phyloP scores from a whole-genome alignment of 352 stramenopile genomes.

The Phytophthora tentaculata region DNA sequence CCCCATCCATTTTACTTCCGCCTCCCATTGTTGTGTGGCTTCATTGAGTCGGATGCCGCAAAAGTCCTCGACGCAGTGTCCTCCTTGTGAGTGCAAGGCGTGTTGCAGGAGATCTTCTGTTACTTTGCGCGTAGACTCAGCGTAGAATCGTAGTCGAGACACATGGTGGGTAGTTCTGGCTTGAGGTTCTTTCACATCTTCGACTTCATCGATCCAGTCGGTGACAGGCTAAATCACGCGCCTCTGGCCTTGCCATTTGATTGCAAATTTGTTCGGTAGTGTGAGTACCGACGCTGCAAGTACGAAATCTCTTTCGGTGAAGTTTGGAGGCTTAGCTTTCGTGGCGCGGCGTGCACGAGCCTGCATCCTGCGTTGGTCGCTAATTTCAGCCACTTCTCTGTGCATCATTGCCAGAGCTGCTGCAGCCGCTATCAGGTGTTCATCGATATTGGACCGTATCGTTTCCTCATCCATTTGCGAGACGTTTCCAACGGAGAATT shows the following conservation, averaged over 20 bases:
- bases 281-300: background rate
- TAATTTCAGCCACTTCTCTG: background rate
- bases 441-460: background rate
- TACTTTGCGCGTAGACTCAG: background rate
- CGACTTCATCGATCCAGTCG: background rate
- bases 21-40: background rate
- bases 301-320: constrained; percentile 8
- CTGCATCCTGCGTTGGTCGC: background rate
- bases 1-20: constrained; percentile 1
- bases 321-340: background rate
- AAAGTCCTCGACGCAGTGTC: background rate
- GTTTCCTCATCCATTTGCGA: background rate
- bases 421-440: background rate
- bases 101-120: constrained; percentile 8
- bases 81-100: constrained; percentile 2
- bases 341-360: background rate
- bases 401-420: background rate
- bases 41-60: background rate
- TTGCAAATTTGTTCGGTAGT: background rate
- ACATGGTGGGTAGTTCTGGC: constrained; percentile 6
- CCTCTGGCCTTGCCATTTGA: constrained; percentile 8
- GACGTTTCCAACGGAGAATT: background rate
- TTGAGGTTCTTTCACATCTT: background rate
- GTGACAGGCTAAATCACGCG: background rate
- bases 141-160: background rate